Conservation (phyloP, 306 rosid species). For the Aeschynomene evenia region DNA sequence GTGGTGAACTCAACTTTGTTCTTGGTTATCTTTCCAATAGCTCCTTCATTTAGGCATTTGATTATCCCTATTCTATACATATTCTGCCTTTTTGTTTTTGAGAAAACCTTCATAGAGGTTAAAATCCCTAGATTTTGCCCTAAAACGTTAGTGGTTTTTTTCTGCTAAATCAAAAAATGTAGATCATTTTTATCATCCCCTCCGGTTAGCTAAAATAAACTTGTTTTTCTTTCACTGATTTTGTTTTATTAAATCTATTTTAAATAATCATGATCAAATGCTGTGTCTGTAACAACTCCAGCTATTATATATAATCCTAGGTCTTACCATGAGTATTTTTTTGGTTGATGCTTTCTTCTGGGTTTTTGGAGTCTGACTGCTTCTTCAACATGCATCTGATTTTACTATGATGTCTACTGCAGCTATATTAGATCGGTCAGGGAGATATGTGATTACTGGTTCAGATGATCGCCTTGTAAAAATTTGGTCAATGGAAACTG, state of each 20-base stretch:
- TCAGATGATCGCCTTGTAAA: constrained; percentile 99
- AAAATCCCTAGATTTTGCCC: neutral
- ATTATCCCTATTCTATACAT: neutral
- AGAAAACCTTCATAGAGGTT: neutral
- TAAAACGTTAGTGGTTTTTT: neutral
- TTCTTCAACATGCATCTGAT: constrained; percentile 30
- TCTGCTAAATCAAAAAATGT: neutral
- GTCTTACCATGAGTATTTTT: constrained; percentile 13
- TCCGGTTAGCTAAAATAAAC: neutral
- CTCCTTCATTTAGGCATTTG: constrained; percentile 6
- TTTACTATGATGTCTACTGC: constrained; percentile 41
- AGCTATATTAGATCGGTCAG: constrained; percentile 92
- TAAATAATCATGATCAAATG: neutral
- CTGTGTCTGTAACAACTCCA: too few species aligned
- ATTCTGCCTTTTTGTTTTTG: neutral
- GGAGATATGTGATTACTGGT: constrained; percentile 94
- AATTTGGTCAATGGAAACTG: constrained; percentile 99
- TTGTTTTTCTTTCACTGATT: constrained; percentile 12
- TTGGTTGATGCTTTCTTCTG: constrained; percentile 1
- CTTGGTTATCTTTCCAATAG: neutral
- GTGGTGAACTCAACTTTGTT: neutral
- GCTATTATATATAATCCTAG: neutral
- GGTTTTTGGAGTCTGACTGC: constrained; percentile 19
- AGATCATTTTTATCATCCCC: neutral
- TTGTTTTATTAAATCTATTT: neutral